A percentile compares a stretch with the other conserved stretches of the same genome.
Evolutionary conservation across 805 yeast species (phyloP).

Genomic region (Cyberlindnera galapagoensis): DNA sequence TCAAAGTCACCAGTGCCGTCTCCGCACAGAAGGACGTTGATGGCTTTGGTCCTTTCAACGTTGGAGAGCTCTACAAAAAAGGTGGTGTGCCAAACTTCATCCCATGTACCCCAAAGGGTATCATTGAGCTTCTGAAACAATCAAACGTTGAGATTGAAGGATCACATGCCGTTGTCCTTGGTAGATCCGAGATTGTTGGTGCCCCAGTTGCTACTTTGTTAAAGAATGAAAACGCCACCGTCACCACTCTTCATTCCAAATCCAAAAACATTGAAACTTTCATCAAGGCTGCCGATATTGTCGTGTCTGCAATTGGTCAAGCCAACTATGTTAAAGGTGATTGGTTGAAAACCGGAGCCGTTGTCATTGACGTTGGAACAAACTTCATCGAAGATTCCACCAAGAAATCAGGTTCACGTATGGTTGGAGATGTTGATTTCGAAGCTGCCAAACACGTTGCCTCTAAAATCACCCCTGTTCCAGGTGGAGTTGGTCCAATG

Average conservation of each 20-base stretch:
- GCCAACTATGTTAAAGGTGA: constrained; percentile 82
- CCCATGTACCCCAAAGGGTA: constrained; percentile 96
- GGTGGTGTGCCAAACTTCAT: constrained; percentile 77
- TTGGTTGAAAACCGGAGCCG: constrained; percentile 78
- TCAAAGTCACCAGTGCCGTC: constrained; percentile 75
- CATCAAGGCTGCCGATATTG: constrained; percentile 72
- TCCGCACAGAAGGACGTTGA: constrained; percentile 84
- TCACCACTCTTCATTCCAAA: constrained; percentile 77
- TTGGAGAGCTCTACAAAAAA: constrained; percentile 85
- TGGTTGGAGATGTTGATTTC: constrained; percentile 95
- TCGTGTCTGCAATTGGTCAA: constrained; percentile 87
- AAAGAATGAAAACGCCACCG: constrained; percentile 72
- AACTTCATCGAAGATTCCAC: constrained; percentile 75
- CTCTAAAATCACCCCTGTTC: constrained; percentile 84
- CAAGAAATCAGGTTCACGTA: constrained; percentile 68
- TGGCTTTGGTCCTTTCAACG: constrained; percentile 84
- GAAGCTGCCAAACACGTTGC: constrained; percentile 58
- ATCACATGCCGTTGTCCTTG: constrained; percentile 82
- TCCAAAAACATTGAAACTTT: constrained; percentile 53
- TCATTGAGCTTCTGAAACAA: constrained; percentile 70
- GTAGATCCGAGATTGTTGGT: constrained; percentile 95
- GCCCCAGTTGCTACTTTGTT: constrained; percentile 84
- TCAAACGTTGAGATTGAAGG: constrained; percentile 68
- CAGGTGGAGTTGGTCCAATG: constrained; percentile 99
- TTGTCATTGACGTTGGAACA: constrained; percentile 92